These are phyloP conservation scores for Dendrobium huoshanense DNA, from an alignment of 106 monocot species.

Conservation along the genomic window DNA sequence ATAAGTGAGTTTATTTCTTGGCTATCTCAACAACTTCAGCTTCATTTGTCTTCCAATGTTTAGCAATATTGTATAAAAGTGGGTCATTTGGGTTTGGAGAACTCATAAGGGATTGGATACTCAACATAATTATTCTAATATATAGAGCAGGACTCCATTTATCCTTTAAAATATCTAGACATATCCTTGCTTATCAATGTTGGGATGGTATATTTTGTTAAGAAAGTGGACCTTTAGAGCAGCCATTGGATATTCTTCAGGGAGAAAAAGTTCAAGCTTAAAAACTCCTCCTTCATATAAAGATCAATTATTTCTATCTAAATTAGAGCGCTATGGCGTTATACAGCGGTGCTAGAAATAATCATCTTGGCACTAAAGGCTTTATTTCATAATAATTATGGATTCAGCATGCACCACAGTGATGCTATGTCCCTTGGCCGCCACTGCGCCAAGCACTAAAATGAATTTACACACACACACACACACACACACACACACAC, in stretches of 20 bases:
- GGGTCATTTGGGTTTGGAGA: slow-evolving; percentile 96
- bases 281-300: slow-evolving; percentile 62
- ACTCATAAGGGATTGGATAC: slow-evolving; percentile 89
- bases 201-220: slow-evolving; percentile 91
- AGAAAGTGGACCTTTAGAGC: slow-evolving; percentile 66
- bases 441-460: too few relatives aligned
- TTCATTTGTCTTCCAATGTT: slow-evolving; percentile 89
- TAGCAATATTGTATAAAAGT: slow-evolving; percentile 87
- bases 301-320: too few relatives aligned
- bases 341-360: too few relatives aligned
- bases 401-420: too few relatives aligned
- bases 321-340: too few relatives aligned
- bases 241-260: slow-evolving; percentile 91
- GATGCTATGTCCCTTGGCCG: too few relatives aligned
- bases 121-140: slow-evolving; percentile 77
- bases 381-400: too few relatives aligned
- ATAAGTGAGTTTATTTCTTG: slow-evolving; percentile 76
- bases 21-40: slow-evolving; percentile 91
- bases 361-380: too few relatives aligned
- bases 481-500: too few relatives aligned
- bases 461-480: too few relatives aligned
- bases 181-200: slow-evolving; percentile 90
- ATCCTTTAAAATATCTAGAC: slow-evolving; percentile 85
- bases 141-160: slow-evolving; percentile 93
- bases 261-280: slow-evolving; percentile 90